Evolutionary conservation across 257 asterid genomes (phyloP), one percentile per base, ranked within the genome.

Genomic region (Lithospermum erythrorhizon): DNA sequence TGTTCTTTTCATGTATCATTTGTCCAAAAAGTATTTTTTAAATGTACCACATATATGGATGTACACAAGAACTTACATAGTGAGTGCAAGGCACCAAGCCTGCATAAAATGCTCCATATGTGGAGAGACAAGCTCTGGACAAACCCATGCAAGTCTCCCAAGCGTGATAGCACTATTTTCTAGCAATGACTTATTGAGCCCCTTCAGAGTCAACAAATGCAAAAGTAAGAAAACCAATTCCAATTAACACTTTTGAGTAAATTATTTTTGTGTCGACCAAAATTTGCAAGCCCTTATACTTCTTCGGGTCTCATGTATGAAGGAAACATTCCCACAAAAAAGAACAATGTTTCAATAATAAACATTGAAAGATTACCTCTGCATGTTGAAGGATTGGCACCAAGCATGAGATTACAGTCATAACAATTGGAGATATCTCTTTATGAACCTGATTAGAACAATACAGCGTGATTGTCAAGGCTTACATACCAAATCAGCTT

Each of bases 71-170:
- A 72, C 97, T 83, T 81, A 90, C 97, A 80, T 78, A 66, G 95
- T 83, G 79, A 90, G 75, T 73, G 97, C 95, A 64, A 82, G 66
- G 70, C 95, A 90, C 97, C 97, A 90, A 20, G 86, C 61, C 76
- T 84, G 95, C 97, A 90, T 79, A 78, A 90, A 90, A 84, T 90
- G 97, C 81, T 84, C 97, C 97, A 90, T 80, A 73, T 84, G 95
- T 13, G 94, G 97, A 53, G 97, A 75, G 62, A 90, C 97, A 58
- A 87, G 84, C 77, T 90, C 95, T 6, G 97, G 95, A 64, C 95
- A 87, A 57, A 82, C 95, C 95, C 89, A 87, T 21, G 94, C 97
- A 65, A 90, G 87, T 65, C 97, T 79, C 62, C 97, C 97, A 53
- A 90, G 85, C 14, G 95, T 87, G 70, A 90, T 90, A 65, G 97